Evolutionary conservation across 768 basidiomycete species (phyloP).

Genomic region (Crucibulum laeve): DNA sequence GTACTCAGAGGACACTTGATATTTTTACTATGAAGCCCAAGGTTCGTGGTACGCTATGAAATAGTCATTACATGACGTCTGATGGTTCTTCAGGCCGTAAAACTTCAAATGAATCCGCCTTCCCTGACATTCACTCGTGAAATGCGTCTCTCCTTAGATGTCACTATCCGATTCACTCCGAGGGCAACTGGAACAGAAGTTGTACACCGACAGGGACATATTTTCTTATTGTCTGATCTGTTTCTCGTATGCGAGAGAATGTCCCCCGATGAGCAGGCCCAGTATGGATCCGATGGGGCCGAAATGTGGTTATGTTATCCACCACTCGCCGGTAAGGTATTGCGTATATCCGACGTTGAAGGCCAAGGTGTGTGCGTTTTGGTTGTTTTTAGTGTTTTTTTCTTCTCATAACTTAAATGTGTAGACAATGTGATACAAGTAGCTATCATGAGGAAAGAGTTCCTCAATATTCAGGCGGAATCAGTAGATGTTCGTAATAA

Average conservation of each 20-base stretch:
- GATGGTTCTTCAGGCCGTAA: slow-evolving; percentile 60
- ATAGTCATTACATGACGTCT: not conserved
- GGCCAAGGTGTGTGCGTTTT: slow-evolving; percentile 47
- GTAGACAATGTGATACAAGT: slow-evolving; percentile 73
- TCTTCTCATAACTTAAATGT: slow-evolving; percentile 4
- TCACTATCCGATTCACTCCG: slow-evolving; percentile 73
- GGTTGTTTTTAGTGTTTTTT: not conserved
- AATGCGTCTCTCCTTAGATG: slow-evolving; percentile 68
- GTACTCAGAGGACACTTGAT: slow-evolving; percentile 78
- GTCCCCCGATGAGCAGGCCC: slow-evolving; percentile 54
- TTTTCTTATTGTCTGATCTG: slow-evolving; percentile 90
- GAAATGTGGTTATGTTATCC: slow-evolving; percentile 96
- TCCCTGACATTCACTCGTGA: slow-evolving; percentile 73
- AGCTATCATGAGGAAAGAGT: slow-evolving; percentile 86
- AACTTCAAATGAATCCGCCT: slow-evolving; percentile 85
- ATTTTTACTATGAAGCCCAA: slow-evolving; percentile 95
- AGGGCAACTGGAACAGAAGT: slow-evolving; percentile 70
- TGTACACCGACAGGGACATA: slow-evolving; percentile 70
- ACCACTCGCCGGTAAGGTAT: slow-evolving; percentile 90
- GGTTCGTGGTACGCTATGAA: slow-evolving; percentile 38
- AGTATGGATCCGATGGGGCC: slow-evolving; percentile 47
- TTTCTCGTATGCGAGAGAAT: slow-evolving; percentile 90
- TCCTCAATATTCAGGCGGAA: slow-evolving; percentile 59
- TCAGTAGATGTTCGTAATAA: slow-evolving; percentile 55
- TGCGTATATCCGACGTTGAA: slow-evolving; percentile 61